These are phyloP conservation scores for Ocimum tenuiflorum DNA, from an alignment of 257 asterid genomes.

Conservation along the genomic window DNA sequence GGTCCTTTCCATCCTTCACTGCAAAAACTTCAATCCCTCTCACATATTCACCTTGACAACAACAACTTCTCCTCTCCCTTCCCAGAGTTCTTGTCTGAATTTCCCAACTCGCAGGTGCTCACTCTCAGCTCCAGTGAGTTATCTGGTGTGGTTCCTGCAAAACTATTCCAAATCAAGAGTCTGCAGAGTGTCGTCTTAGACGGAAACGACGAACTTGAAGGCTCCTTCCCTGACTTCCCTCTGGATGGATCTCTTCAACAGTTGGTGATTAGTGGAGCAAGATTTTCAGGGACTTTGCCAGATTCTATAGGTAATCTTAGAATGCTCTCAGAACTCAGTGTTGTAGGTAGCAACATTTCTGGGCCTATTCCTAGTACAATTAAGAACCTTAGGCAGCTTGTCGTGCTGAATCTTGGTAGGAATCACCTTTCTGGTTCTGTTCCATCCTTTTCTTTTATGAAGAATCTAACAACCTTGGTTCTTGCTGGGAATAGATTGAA, in stretches of 20 bases:
- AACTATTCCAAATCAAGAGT: constrained; percentile 35
- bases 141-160: constrained; percentile 32
- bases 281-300: constrained; percentile 40
- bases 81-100: constrained; percentile 38
- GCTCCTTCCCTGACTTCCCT: constrained; percentile 48
- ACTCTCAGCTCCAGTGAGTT: constrained; percentile 27
- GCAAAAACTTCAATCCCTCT: constrained; percentile 32
- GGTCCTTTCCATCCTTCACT: constrained; percentile 36
- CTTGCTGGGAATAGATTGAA: no score
- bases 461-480: no score
- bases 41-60: constrained; percentile 35
- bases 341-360: constrained; percentile 32
- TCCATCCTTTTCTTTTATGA: constrained; percentile 41
- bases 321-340: constrained; percentile 29
- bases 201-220: constrained; percentile 34
- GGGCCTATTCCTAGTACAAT: constrained; percentile 51
- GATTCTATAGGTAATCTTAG: constrained; percentile 39
- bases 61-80: constrained; percentile 33
- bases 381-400: constrained; percentile 32
- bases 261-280: constrained; percentile 31
- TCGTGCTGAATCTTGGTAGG: constrained; percentile 19
- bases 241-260: constrained; percentile 31
- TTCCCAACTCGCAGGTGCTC: constrained; percentile 30
- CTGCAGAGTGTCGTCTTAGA: constrained; percentile 33
- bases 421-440: constrained; percentile 38